Conservation (phyloP, 163 green algal genomes). For the Chlorella variabilis region DNA sequence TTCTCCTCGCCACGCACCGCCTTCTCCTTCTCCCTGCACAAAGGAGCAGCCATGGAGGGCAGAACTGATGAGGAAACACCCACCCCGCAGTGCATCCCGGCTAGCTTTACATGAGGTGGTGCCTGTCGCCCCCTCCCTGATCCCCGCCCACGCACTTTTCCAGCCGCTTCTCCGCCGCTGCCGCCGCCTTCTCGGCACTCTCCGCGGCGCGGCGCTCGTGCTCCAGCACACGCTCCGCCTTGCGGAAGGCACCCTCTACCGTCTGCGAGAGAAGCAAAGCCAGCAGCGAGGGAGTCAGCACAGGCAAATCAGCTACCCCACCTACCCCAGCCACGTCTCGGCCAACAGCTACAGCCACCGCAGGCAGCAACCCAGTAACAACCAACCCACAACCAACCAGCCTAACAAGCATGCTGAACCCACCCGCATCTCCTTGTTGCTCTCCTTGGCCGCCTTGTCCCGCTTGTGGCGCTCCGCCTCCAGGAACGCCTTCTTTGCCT, state of each 20-base stretch:
- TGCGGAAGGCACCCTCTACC: constrained; percentile 14
- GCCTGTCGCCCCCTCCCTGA: no score
- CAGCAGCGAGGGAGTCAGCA: neutral
- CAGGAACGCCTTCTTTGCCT: constrained; percentile 36
- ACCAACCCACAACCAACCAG: no score
- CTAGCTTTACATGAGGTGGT: neutral
- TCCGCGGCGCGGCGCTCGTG: neutral
- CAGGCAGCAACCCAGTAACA: no score
- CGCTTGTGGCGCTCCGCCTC: constrained; percentile 12
- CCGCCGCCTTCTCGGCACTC: constrained; percentile 13
- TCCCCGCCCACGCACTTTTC: constrained; percentile 22
- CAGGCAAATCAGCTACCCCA: no score
- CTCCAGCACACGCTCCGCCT: constrained; percentile 18
- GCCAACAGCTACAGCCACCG: no score
- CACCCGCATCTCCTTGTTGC: constrained; percentile 10
- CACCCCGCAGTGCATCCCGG: no score
- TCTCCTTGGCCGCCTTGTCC: constrained; percentile 1
- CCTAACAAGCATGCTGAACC: no score
- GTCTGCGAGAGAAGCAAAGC: neutral
- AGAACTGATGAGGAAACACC: neutral
- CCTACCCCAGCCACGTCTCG: no score
- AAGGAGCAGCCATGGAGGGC: no score
- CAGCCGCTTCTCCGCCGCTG: constrained; percentile 24
- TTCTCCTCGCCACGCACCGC: constrained; percentile 5
- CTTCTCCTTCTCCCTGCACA: constrained; percentile 33